phyloP scores from a whole-genome alignment of 2,329 filamentous ascomycete species.

The Gnomoniopsis sp. region DNA sequence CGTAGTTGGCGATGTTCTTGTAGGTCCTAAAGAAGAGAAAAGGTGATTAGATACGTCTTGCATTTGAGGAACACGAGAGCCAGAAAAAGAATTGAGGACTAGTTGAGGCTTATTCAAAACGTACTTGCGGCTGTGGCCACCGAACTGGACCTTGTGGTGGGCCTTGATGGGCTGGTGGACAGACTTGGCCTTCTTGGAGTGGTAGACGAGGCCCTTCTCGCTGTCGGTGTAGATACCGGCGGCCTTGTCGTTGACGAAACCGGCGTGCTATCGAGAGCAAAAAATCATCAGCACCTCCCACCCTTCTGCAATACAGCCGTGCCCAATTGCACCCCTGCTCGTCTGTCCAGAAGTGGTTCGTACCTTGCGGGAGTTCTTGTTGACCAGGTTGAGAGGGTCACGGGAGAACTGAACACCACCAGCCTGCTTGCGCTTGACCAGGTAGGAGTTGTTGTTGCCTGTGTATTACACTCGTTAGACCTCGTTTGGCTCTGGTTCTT shows the following conservation, averaged over 20 bases:
- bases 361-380: conserved; percentile 91
- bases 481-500: no score
- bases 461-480: conserved; percentile 22
- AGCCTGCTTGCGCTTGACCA: conserved; percentile 80
- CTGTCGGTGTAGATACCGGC: conserved; percentile 73
- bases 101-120: conserved; percentile 50
- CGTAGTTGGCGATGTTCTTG: conserved; percentile 78
- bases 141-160: conserved; percentile 64
- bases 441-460: conserved; percentile 87
- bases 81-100: no score
- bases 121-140: conserved; percentile 72
- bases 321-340: neutral
- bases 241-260: conserved; percentile 92
- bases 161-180: conserved; percentile 69
- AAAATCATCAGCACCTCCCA: conserved; percentile 31
- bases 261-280: conserved; percentile 65
- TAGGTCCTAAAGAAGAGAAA: conserved; percentile 62
- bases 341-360: conserved; percentile 19
- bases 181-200: conserved; percentile 78
- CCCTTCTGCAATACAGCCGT: neutral
- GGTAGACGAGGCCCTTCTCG: conserved; percentile 76
- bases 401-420: conserved; percentile 88
- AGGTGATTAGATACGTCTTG: neutral
- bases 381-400: conserved; percentile 89
- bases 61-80: neutral